phyloP scores from a whole-genome alignment of 179 eudicot genomes.

The Nepenthes alata region DNA sequence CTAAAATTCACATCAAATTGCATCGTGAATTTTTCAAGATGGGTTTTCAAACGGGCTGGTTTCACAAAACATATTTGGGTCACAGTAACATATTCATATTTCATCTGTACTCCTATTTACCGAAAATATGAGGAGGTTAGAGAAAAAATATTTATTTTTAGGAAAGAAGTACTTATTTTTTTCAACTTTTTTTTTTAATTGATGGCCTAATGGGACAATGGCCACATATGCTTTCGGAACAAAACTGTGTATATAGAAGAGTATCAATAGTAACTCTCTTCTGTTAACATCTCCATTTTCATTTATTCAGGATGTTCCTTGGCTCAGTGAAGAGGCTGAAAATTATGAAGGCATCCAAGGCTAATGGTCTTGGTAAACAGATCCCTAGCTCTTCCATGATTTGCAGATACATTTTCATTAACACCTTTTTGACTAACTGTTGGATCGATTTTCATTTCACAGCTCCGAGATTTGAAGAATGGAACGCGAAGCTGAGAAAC shows the following conservation, averaged over 20 bases:
- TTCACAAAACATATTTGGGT: too few species aligned
- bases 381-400: not conserved
- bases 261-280: not conserved
- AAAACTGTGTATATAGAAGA: not conserved
- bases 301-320: slow-evolving; percentile 50
- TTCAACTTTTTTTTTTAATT: too few species aligned
- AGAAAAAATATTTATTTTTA: too few species aligned
- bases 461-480: slow-evolving; percentile 50
- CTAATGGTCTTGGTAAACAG: slow-evolving; percentile 66
- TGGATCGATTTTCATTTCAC: slow-evolving; percentile 10
- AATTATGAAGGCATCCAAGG: slow-evolving; percentile 80
- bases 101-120: too few species aligned
- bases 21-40: too few species aligned
- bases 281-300: not conserved
- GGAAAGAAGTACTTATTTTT: too few species aligned
- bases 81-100: too few species aligned
- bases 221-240: not conserved
- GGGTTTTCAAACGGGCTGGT: too few species aligned
- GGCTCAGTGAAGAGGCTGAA: slow-evolving; percentile 62
- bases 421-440: not conserved
- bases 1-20: too few species aligned
- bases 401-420: not conserved
- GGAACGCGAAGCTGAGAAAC: slow-evolving; percentile 17
- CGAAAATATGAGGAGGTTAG: too few species aligned
- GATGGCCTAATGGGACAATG: too few species aligned